Evolutionary conservation across 2,329 filamentous ascomycete genomes (phyloP).

Genomic region (Curvularia eragrostidis): DNA sequence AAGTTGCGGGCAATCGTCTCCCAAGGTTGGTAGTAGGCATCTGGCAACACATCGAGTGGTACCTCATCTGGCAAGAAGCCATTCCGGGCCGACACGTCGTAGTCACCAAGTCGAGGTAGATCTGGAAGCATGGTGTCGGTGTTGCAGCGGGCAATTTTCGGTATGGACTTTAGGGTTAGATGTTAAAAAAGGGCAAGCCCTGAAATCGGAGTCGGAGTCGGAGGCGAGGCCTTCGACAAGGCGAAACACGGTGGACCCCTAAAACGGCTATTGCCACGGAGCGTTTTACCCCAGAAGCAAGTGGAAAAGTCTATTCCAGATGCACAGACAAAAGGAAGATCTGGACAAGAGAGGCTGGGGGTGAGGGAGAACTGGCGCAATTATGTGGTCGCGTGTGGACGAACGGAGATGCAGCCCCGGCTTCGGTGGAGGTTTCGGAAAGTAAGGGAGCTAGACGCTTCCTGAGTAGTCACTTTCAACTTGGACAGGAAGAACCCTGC

Average conservation of each 20-base stretch:
- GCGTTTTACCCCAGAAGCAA: conserved; percentile 2
- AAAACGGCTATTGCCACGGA: conserved; percentile 13
- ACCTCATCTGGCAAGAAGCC: conserved; percentile 87
- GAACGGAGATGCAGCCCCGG: conserved; percentile 22
- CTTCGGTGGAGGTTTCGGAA: conserved; percentile 19
- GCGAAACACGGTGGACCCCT: not conserved
- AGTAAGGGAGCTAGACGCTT: conserved; percentile 13
- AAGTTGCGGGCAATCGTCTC: conserved; percentile 85
- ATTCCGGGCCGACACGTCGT: conserved; percentile 77
- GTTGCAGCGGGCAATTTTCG: not conserved
- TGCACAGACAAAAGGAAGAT: not conserved
- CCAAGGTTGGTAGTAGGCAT: conserved; percentile 95
- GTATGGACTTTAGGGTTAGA: not conserved
- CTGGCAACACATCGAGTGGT: conserved; percentile 80
- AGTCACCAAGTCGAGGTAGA: conserved; percentile 68
- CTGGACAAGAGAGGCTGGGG: not conserved
- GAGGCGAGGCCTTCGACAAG: not conserved
- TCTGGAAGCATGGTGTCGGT: conserved; percentile 49
- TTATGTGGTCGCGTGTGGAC: conserved; percentile 19
- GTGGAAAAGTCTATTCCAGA: not conserved
- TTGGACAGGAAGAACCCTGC: conserved; percentile 4
- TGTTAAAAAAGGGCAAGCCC: not conserved
- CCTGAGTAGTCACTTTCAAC: no score
- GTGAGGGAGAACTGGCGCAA: not conserved
- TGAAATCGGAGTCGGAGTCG: conserved; percentile 12